These are phyloP conservation scores for Globisporangium paroecandrum DNA, from an alignment of 352 stramenopile genomes.

Conservation along the genomic window DNA sequence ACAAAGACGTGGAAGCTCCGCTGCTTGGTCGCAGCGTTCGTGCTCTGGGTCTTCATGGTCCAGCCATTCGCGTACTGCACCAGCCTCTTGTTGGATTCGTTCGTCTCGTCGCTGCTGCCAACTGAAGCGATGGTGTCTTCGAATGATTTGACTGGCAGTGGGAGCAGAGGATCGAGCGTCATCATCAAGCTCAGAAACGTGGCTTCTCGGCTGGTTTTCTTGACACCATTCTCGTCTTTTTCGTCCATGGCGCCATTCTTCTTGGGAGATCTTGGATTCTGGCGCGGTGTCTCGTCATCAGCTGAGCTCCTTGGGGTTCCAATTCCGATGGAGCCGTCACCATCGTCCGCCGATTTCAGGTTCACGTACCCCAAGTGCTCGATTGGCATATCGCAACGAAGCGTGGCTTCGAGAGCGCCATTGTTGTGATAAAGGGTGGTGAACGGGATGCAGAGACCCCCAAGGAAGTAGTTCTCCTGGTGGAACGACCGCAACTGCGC, in stretches of 20 bases:
- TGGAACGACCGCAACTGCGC: conserved; percentile 46
- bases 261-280: not conserved
- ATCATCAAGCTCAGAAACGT: conserved; percentile 87
- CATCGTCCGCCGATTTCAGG: conserved; percentile 14
- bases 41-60: conserved; percentile 17
- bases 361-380: conserved; percentile 87
- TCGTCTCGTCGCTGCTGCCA: conserved; percentile 14
- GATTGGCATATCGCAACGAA: conserved; percentile 79
- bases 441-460: conserved; percentile 84
- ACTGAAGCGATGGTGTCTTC: conserved; percentile 15
- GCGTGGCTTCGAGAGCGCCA: conserved; percentile 69
- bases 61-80: conserved; percentile 39
- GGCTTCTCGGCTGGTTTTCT: conserved; percentile 44
- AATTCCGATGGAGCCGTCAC: conserved; percentile 5
- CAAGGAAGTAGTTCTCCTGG: conserved; percentile 83
- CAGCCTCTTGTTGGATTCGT: conserved; percentile 22
- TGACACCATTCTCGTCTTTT: conserved; percentile 31
- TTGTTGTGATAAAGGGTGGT: conserved; percentile 78
- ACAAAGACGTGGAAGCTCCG: conserved; percentile 76
- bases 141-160: conserved; percentile 31
- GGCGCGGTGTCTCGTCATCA: not conserved
- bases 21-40: conserved; percentile 22
- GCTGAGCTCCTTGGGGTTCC: conserved; percentile 8
- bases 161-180: conserved; percentile 84
- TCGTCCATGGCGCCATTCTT: not conserved